phyloP scores from a whole-genome alignment of 257 asterid species.

The Nicotiana obtusifolia region DNA sequence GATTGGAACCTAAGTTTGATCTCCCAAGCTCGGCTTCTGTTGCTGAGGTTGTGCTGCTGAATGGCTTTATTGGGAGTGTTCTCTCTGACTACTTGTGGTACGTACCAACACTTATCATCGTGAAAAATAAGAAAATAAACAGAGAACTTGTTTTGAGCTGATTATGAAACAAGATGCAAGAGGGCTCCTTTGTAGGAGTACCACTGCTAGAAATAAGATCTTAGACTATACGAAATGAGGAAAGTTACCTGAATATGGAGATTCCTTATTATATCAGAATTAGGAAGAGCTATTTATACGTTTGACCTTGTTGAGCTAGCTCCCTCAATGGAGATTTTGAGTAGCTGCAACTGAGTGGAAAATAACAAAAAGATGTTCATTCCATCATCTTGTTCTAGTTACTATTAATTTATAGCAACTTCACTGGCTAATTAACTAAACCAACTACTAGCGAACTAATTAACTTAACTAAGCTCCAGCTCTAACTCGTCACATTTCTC shows the following conservation, averaged over 20 bases:
- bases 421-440: neutral
- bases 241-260: neutral
- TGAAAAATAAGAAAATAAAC: neutral
- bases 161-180: neutral
- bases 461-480: neutral
- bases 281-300: neutral
- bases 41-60: conserved; percentile 48
- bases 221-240: neutral
- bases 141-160: neutral
- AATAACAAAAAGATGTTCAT: neutral
- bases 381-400: neutral
- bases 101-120: neutral
- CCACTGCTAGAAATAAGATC: neutral
- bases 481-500: neutral
- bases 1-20: conserved; percentile 65
- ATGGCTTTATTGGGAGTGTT: conserved; percentile 71
- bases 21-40: conserved; percentile 59
- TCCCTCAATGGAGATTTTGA: neutral
- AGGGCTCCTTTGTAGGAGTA: neutral
- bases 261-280: neutral
- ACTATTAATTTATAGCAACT: neutral
- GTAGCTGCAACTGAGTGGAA: neutral
- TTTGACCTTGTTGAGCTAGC: neutral
- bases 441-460: neutral
- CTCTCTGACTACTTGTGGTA: conserved; percentile 79